Conservation (phyloP, 2,329 filamentous ascomycete genomes). For the Fusarium sublunatum region DNA sequence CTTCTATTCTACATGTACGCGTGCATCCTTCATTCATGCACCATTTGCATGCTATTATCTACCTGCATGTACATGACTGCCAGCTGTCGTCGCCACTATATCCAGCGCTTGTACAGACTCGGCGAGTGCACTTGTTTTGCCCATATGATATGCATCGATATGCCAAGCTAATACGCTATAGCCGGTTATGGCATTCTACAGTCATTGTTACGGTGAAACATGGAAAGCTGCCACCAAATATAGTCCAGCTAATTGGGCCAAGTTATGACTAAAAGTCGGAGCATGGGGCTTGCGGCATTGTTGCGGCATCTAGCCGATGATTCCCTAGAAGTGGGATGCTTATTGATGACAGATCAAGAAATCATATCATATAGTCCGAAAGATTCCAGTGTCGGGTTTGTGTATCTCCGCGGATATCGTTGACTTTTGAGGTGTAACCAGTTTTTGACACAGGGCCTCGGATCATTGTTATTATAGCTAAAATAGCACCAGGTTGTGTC, state of each 20-base stretch:
- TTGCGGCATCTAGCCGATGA: background rate
- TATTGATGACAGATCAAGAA: constrained; percentile 10
- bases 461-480: constrained; percentile 1
- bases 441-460: background rate
- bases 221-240: background rate
- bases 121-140: no score
- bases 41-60: no score
- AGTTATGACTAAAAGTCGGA: background rate
- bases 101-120: no score
- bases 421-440: constrained; percentile 13
- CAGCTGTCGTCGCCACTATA: no score
- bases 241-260: background rate
- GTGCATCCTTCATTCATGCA: no score
- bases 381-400: background rate
- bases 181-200: background rate
- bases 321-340: constrained; percentile 9
- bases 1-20: no score
- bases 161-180: background rate
- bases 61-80: no score
- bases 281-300: constrained; percentile 1
- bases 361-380: constrained; percentile 23
- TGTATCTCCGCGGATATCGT: constrained; percentile 28
- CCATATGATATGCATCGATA: no score
- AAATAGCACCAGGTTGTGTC: background rate
- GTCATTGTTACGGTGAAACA: background rate